Conservation (phyloP, 2,329 filamentous ascomycete genomes). For the Paraphaeosphaeria sporulosa region DNA sequence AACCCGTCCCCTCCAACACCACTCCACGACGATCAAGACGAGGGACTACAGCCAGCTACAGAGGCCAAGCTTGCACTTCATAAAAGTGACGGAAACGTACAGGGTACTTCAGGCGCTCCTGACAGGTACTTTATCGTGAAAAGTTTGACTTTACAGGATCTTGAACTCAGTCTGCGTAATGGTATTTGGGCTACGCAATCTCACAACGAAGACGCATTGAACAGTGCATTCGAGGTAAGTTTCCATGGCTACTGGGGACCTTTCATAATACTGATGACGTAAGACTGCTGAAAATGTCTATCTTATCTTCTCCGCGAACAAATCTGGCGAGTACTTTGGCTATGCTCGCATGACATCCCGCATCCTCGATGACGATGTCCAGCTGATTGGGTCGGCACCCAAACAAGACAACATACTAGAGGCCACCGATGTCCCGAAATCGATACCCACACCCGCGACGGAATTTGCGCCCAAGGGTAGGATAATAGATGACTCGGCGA, state of each 20-base stretch:
- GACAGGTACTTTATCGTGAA: slow-evolving; percentile 94
- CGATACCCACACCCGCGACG: slow-evolving; percentile 80
- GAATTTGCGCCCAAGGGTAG: slow-evolving; percentile 80
- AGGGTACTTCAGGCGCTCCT: slow-evolving; percentile 53
- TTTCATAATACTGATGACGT: slow-evolving; percentile 23
- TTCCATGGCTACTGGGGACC: background rate
- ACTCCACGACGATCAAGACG: slow-evolving; percentile 27
- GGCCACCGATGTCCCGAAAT: slow-evolving; percentile 75
- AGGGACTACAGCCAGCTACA: slow-evolving; percentile 19
- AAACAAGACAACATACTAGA: slow-evolving; percentile 63
- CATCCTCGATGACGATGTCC: slow-evolving; percentile 75
- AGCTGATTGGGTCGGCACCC: slow-evolving; percentile 60
- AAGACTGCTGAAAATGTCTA: slow-evolving; percentile 85
- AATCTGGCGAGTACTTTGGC: slow-evolving; percentile 95
- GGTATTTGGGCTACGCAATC: slow-evolving; percentile 94
- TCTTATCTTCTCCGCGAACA: slow-evolving; percentile 94
- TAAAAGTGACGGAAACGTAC: slow-evolving; percentile 22
- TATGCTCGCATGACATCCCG: slow-evolving; percentile 89
- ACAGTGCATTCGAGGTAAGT: slow-evolving; percentile 80
- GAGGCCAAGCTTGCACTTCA: slow-evolving; percentile 22
- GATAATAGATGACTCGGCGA: slow-evolving; percentile 89
- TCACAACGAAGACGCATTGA: slow-evolving; percentile 87
- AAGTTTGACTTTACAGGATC: slow-evolving; percentile 87
- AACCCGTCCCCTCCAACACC: slow-evolving; percentile 37
- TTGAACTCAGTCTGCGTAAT: slow-evolving; percentile 86